Evolutionary conservation across 495 filamentous ascomycete species (phyloP).

Genomic region (Talaromyces proteolyticus): DNA sequence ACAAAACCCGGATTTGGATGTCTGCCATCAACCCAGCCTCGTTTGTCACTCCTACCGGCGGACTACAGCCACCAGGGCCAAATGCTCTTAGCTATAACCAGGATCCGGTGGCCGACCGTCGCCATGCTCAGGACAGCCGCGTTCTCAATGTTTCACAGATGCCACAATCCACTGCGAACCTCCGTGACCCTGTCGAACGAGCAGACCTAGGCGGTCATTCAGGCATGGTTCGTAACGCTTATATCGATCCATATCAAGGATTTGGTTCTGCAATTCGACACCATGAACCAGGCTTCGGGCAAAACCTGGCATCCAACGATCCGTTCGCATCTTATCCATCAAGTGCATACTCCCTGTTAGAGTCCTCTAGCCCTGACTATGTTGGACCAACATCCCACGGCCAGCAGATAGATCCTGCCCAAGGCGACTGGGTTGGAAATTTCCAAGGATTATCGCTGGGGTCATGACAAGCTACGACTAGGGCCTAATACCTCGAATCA

Average conservation of each 20-base stretch:
- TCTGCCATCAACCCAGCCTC: slow-evolving; percentile 97
- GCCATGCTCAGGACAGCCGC: slow-evolving; percentile 28
- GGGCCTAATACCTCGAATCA: too few relatives aligned
- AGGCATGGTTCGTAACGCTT: too few relatives aligned
- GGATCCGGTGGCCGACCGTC: slow-evolving; percentile 26
- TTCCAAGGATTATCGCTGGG: slow-evolving; percentile 50
- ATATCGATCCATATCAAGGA: slow-evolving; percentile 30
- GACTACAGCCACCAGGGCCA: slow-evolving; percentile 44
- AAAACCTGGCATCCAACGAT: slow-evolving; percentile 16
- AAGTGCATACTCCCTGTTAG: slow-evolving; percentile 24
- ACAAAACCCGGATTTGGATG: slow-evolving; percentile 99
- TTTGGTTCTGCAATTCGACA: slow-evolving; percentile 27
- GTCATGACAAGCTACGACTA: slow-evolving; percentile 28
- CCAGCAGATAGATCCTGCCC: slow-evolving; percentile 29
- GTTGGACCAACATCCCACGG: slow-evolving; percentile 14
- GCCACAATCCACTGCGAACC: not conserved
- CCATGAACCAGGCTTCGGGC: slow-evolving; percentile 17
- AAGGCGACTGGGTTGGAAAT: slow-evolving; percentile 36
- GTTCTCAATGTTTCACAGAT: slow-evolving; percentile 11
- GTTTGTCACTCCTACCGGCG: slow-evolving; percentile 77
- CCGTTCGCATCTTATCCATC: slow-evolving; percentile 29
- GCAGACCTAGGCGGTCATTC: slow-evolving; percentile 19
- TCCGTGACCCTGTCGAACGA: slow-evolving; percentile 6
- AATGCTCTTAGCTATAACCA: slow-evolving; percentile 29
- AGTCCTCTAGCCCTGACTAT: slow-evolving; percentile 32